These are phyloP conservation scores for Candolleomyces eurysporus DNA, from an alignment of 768 basidiomycete species.

Conservation along the genomic window DNA sequence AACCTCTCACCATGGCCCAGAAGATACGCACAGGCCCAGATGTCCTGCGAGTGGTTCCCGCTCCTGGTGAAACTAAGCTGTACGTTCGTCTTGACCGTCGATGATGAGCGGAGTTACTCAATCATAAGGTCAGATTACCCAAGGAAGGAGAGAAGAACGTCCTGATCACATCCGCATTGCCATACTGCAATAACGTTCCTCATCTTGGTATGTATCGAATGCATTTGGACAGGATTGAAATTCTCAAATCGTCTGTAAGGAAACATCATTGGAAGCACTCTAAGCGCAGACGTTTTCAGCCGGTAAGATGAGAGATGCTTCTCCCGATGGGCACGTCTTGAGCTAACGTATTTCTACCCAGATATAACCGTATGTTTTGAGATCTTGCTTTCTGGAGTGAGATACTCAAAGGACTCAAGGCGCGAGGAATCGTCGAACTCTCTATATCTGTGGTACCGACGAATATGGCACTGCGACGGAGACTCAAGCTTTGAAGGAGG, in stretches of 20 bases:
- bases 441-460: slow-evolving; percentile 97
- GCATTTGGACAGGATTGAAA: not conserved
- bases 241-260: slow-evolving; percentile 34
- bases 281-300: slow-evolving; percentile 97
- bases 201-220: slow-evolving; percentile 70
- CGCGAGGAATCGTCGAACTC: slow-evolving; percentile 81
- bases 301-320: slow-evolving; percentile 53
- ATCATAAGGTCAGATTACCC: slow-evolving; percentile 46
- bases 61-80: slow-evolving; percentile 52
- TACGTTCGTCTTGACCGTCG: slow-evolving; percentile 25
- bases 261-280: slow-evolving; percentile 92
- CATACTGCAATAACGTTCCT: slow-evolving; percentile 96
- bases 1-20: slow-evolving; percentile 40
- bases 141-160: slow-evolving; percentile 85
- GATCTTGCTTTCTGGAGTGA: slow-evolving; percentile 7
- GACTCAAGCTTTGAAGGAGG: slow-evolving; percentile 92
- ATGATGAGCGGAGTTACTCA: not conserved
- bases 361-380: slow-evolving; percentile 57
- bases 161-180: slow-evolving; percentile 91
- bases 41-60: slow-evolving; percentile 48
- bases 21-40: slow-evolving; percentile 51
- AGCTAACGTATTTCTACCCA: slow-evolving; percentile 25
- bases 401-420: slow-evolving; percentile 26
- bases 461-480: slow-evolving; percentile 99
- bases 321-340: not conserved